phyloP scores from a whole-genome alignment of 2,329 filamentous ascomycete genomes.

The Fusarium euwallaceae region DNA sequence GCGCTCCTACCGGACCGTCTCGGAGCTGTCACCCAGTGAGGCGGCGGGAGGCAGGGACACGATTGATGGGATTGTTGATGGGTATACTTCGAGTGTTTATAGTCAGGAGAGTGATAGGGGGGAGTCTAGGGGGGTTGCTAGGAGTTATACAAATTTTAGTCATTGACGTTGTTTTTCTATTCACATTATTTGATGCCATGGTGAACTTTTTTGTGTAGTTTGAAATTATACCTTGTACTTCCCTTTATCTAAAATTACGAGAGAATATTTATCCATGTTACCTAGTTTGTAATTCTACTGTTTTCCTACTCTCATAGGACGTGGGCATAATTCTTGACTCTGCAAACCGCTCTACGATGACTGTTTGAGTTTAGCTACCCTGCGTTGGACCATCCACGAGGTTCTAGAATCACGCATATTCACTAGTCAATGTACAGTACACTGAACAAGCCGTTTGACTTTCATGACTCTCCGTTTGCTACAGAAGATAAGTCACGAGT shows the following conservation, averaged over 20 bases:
- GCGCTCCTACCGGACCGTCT: background rate
- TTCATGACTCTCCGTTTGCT: background rate
- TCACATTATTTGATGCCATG: background rate
- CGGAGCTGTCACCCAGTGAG: background rate
- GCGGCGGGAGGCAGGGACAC: background rate
- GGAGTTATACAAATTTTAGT: background rate
- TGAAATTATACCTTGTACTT: background rate
- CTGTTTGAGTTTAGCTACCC: background rate
- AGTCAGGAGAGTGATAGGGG: background rate
- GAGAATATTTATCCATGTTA: background rate
- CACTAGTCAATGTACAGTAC: background rate
- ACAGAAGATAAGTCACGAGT: background rate
- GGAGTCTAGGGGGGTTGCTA: conserved; percentile 1
- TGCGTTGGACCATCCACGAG: background rate
- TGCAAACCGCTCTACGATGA: background rate
- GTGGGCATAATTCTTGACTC: background rate
- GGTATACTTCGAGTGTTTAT: conserved; percentile 2
- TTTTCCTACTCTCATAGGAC: background rate
- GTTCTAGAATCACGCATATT: background rate
- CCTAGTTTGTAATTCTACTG: background rate
- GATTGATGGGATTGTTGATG: background rate
- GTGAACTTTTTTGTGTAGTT: background rate
- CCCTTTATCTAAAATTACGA: background rate
- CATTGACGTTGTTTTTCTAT: background rate
- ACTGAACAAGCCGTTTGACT: background rate